phyloP scores from a whole-genome alignment of 139 green algal species.

The Trebouxia sp. region DNA sequence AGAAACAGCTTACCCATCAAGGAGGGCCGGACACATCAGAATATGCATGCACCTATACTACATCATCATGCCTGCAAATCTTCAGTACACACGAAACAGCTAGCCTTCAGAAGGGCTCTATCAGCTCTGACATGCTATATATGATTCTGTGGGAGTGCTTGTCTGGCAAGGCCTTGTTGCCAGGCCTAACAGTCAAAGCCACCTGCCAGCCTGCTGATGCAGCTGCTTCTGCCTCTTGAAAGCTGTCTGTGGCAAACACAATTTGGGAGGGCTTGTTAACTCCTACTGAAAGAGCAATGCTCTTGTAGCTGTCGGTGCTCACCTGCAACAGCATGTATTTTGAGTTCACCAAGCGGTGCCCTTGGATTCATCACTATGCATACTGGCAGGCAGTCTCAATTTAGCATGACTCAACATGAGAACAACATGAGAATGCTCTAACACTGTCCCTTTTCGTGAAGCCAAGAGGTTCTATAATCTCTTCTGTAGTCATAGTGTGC shows the following conservation, averaged over 20 bases:
- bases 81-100: too few relatives aligned
- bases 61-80: too few relatives aligned
- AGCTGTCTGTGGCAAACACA: conserved; percentile 88
- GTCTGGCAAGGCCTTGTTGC: conserved; percentile 74
- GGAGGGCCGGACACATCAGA: too few relatives aligned
- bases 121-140: conserved; percentile 1
- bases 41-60: too few relatives aligned
- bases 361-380: not conserved
- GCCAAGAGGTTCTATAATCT: too few relatives aligned
- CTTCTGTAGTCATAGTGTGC: too few relatives aligned
- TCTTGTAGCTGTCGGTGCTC: conserved; percentile 67
- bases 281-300: conserved; percentile 86
- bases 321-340: conserved; percentile 31
- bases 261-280: conserved; percentile 64
- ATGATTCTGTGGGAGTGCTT: conserved; percentile 12
- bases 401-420: not conserved
- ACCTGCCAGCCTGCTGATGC: conserved; percentile 72
- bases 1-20: too few relatives aligned
- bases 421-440: too few relatives aligned
- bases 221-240: conserved; percentile 83
- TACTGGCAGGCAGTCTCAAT: not conserved
- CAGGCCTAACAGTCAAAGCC: conserved; percentile 75
- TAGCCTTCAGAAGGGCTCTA: not conserved
- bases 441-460: too few relatives aligned
- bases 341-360: not conserved